These are phyloP conservation scores for Aquilaria agallochum DNA, from an alignment of 441 rosid species.

Conservation along the genomic window DNA sequence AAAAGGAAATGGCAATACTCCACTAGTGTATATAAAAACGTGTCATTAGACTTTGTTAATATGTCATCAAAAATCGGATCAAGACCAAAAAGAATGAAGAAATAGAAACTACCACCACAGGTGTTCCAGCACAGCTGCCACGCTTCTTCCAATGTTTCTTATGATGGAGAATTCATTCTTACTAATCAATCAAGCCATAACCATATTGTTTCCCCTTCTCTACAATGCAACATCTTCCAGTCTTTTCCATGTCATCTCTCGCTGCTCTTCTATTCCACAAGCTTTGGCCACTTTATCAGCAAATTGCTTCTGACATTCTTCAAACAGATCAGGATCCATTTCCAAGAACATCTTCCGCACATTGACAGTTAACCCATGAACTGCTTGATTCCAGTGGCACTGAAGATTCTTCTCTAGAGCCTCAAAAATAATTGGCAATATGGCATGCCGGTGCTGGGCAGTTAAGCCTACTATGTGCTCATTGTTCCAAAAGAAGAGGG, in stretches of 20 bases:
- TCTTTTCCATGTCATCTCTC: slow-evolving; percentile 76
- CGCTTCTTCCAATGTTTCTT: slow-evolving; percentile 6
- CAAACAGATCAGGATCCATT: slow-evolving; percentile 79
- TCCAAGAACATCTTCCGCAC: slow-evolving; percentile 84
- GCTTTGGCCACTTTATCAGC: slow-evolving; percentile 61
- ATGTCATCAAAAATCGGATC: slow-evolving; percentile 24
- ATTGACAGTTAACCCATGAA: slow-evolving; percentile 75
- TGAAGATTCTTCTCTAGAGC: slow-evolving; percentile 78
- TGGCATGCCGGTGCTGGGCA: slow-evolving; percentile 63
- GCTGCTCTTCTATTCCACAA: slow-evolving; percentile 67
- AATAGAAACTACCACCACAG: slow-evolving; percentile 37
- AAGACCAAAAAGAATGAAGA: slow-evolving; percentile 17
- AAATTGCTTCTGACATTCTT: slow-evolving; percentile 60
- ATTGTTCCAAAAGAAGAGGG: slow-evolving; percentile 93
- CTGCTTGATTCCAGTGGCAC: slow-evolving; percentile 90
- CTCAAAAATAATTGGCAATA: slow-evolving; percentile 68
- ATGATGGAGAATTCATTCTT: slow-evolving; percentile 10
- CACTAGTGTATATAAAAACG: too few species aligned
- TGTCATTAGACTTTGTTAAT: not conserved
- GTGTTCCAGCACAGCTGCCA: slow-evolving; percentile 15
- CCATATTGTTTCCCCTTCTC: slow-evolving; percentile 59
- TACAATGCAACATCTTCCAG: slow-evolving; percentile 66
- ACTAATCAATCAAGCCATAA: slow-evolving; percentile 35
- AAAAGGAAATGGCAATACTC: too few species aligned
- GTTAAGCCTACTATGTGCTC: slow-evolving; percentile 81